Base-by-base conservation (phyloP, 139 green algal genomes). In the Tetradesmus obliquus region DNA sequence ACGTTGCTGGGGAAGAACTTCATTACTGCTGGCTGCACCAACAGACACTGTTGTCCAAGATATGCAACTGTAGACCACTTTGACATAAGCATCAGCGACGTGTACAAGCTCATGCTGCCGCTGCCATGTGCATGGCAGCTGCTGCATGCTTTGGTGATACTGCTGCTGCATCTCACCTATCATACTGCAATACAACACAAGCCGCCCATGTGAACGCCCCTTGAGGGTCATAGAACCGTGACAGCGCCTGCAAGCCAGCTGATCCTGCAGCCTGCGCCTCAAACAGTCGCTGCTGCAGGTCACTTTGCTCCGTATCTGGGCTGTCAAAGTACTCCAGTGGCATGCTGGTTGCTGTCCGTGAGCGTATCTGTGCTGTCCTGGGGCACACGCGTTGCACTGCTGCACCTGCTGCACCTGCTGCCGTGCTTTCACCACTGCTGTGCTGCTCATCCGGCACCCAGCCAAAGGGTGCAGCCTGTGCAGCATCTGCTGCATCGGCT, bases 281-380 rank as follows among this genome's bases (percentile, higher is more conserved):
- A 24, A 80, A 83, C 72, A 97, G 87, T 86, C 86, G 84, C 88
- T 91, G n/a, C 91, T 93, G 89, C 15, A 90, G 91, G 45, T 92
- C 62, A 3, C 91, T 54, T 82, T 94, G 82, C 88, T 97, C 94
- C 92, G 95, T 94, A 22, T 95, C 95, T n/a, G 95, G 94, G 72
- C 92, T 93, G 91, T 97, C 95, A 93, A 96, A 97, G 60, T 91
- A 94, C 92, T 96, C 95, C 58, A 97, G 87, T 3, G 95, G 93
- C 90, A 97, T 87, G 3, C 80, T 51, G 10, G 91, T 91, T 66
- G 79, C 92, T 82, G 91, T 93, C 54, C 93, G 88, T 15, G 88
- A 85, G 24, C 93, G 89, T 17, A 94, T 87, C n/a, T 95, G 94
- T 1, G 92, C 95, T 3, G 92, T 94, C 51, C 57, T 91, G 4